These are phyloP conservation scores for Psilocybe sp. DNA, from an alignment of 768 basidiomycete genomes.

Conservation along the genomic window DNA sequence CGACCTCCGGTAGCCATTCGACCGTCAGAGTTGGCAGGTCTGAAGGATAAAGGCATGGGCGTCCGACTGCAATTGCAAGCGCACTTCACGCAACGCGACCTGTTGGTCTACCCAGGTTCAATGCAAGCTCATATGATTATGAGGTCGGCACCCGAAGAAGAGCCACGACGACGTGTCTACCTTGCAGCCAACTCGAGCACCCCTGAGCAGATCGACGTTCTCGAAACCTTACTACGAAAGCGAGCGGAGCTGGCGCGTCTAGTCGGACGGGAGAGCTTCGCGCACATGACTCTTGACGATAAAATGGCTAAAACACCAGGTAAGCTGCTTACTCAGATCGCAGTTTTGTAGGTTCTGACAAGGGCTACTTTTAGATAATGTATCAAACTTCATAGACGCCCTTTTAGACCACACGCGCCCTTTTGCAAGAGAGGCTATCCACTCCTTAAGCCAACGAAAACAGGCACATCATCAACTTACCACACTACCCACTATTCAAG, in stretches of 20 bases:
- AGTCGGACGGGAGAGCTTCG: constrained; percentile 84
- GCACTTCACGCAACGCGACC: constrained; percentile 69
- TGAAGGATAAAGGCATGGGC: constrained; percentile 78
- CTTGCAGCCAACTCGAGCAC: constrained; percentile 79
- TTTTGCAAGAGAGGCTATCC: constrained; percentile 71
- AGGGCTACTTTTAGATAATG: constrained; percentile 58
- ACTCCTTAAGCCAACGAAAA: constrained; percentile 66
- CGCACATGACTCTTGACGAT: constrained; percentile 82
- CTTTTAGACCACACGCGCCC: constrained; percentile 79
- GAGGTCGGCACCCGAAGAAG: constrained; percentile 83
- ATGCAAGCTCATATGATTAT: constrained; percentile 93
- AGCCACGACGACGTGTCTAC: constrained; percentile 78
- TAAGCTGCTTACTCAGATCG: constrained; percentile 20
- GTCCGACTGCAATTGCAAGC: constrained; percentile 72
- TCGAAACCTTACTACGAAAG: constrained; percentile 74
- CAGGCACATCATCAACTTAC: constrained; percentile 63
- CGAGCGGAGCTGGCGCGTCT: constrained; percentile 82
- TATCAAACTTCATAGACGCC: constrained; percentile 79
- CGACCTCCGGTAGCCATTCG: constrained; percentile 68
- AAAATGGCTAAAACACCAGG: constrained; percentile 98
- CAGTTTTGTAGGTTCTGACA: constrained; percentile 1
- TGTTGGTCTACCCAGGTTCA: constrained; percentile 81
- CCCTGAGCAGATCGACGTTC: constrained; percentile 65
- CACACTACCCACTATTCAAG: constrained; percentile 65
- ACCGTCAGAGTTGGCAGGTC: constrained; percentile 64